phyloP scores from a whole-genome alignment of 2,329 filamentous ascomycete genomes.

The Westerdykella ornata region DNA sequence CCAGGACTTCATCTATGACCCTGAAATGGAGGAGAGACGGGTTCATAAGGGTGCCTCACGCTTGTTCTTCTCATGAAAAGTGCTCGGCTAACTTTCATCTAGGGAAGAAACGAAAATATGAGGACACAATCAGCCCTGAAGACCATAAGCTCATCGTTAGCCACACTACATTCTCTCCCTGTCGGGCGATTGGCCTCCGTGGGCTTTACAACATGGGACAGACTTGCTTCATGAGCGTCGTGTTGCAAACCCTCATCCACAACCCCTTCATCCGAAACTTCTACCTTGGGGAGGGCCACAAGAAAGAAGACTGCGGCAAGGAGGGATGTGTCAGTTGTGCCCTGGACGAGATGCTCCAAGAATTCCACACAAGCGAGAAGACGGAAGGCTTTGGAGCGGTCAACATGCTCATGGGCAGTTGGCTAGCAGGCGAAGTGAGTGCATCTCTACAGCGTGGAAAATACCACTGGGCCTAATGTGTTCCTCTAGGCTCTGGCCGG shows the following conservation, averaged over 20 bases:
- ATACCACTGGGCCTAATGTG: background rate
- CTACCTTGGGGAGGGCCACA: constrained; percentile 86
- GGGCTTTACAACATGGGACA: constrained; percentile 98
- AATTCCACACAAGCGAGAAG: constrained; percentile 63
- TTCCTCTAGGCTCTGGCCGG: constrained; percentile 53
- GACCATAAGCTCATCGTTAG: constrained; percentile 69
- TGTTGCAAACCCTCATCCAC: constrained; percentile 87
- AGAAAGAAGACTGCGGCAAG: constrained; percentile 61
- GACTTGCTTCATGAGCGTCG: constrained; percentile 96
- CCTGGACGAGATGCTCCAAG: constrained; percentile 56
- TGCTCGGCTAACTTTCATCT: background rate
- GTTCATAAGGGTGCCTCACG: constrained; percentile 56
- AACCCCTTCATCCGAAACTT: constrained; percentile 88
- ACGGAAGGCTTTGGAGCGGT: constrained; percentile 87
- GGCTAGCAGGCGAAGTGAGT: constrained; percentile 68
- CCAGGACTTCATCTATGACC: constrained; percentile 76
- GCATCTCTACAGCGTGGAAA: constrained; percentile 26
- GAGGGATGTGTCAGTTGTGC: constrained; percentile 55
- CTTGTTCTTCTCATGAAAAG: background rate
- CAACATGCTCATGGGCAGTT: constrained; percentile 81
- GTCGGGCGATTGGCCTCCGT: constrained; percentile 77
- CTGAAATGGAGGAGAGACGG: constrained; percentile 68
- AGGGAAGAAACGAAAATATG: constrained; percentile 66
- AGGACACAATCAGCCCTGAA: constrained; percentile 57
- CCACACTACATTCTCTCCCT: constrained; percentile 74